These are phyloP conservation scores for Pelagophyceae sp. DNA, from an alignment of 352 stramenopile species.

Conservation along the genomic window DNA sequence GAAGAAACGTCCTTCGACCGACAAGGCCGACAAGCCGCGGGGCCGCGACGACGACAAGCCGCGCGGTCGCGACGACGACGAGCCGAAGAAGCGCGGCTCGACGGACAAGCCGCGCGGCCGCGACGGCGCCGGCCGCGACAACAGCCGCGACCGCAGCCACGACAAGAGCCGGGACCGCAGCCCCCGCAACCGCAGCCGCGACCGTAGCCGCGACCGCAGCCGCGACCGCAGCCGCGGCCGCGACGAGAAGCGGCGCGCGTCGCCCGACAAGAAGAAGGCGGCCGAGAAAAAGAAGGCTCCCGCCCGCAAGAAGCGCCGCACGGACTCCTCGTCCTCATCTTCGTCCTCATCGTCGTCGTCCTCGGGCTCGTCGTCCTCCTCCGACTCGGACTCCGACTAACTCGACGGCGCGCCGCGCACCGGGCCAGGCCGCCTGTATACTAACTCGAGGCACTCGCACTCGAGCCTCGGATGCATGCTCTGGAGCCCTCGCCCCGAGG, in stretches of 20 bases:
- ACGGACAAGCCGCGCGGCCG: background rate
- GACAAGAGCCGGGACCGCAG: background rate
- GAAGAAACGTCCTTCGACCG: background rate
- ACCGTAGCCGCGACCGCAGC: background rate
- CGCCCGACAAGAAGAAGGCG: background rate
- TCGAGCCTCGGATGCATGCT: no score
- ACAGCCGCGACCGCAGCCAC: background rate
- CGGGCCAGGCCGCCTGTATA: no score
- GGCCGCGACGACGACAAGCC: background rate
- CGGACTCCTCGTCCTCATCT: slow-evolving; percentile 2
- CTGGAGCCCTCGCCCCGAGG: no score
- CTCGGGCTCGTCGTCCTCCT: slow-evolving; percentile 7
- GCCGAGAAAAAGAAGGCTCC: background rate
- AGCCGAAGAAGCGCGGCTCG: background rate
- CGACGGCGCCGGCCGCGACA: background rate
- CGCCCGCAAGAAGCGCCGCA: background rate
- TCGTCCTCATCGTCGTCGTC: slow-evolving; percentile 12
- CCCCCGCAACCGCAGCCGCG: background rate
- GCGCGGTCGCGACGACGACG: background rate
- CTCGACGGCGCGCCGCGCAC: no score
- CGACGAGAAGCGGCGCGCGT: background rate
- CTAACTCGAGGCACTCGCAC: no score
- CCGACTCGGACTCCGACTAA: background rate
- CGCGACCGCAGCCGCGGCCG: background rate
- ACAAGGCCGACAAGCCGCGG: no score